A percentile compares a stretch with the other conserved stretches of the same genome.
Evolutionary conservation across 352 stramenopile species (phyloP).

Genomic region (Globisporangium nagaii): DNA sequence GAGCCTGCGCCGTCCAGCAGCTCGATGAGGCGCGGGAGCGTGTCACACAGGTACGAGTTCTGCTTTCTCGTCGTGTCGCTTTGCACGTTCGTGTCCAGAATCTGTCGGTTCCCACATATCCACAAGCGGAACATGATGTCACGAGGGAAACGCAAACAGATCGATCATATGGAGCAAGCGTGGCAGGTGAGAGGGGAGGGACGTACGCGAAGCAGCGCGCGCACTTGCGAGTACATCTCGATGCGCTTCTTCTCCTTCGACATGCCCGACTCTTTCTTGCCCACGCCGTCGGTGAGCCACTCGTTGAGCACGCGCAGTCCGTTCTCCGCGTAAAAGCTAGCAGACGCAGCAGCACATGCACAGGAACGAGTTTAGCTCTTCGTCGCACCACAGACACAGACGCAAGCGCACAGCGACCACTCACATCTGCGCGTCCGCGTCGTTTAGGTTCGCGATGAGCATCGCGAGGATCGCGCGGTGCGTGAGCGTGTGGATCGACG

Average conservation of each 20-base stretch:
- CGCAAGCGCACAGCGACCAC: neutral
- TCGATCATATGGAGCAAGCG: neutral
- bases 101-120: conserved; percentile 16
- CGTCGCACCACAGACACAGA: neutral
- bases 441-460: conserved; percentile 61
- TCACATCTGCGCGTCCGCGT: conserved; percentile 64
- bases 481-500: conserved; percentile 73
- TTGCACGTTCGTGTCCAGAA: conserved; percentile 70
- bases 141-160: too few relatives aligned
- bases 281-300: conserved; percentile 52
- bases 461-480: conserved; percentile 76
- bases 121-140: too few relatives aligned
- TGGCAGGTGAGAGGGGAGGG: neutral
- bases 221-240: conserved; percentile 77
- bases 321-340: conserved; percentile 69
- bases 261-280: conserved; percentile 26
- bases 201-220: conserved; percentile 54
- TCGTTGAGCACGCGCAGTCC: conserved; percentile 71
- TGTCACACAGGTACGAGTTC: conserved; percentile 59
- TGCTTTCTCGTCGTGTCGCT: conserved; percentile 57
- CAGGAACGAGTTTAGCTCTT: neutral
- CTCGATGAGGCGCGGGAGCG: conserved; percentile 54
- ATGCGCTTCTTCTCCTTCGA: conserved; percentile 59
- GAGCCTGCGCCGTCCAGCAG: conserved; percentile 55
- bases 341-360: neutral